Evolutionary conservation across 768 basidiomycete species (phyloP).

Genomic region (Calocybe indica): DNA sequence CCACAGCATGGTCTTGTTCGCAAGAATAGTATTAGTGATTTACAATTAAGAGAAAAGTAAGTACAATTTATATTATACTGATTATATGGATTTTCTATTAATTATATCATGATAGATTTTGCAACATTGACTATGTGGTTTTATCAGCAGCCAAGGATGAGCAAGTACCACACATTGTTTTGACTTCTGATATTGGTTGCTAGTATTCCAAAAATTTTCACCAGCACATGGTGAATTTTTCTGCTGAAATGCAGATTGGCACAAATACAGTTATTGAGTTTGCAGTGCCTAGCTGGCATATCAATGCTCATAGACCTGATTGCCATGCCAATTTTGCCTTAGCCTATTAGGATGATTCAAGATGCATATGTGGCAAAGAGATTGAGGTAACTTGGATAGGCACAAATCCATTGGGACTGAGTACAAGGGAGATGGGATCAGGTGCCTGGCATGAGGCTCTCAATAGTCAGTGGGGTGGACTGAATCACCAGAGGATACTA

Average conservation of each 20-base stretch:
- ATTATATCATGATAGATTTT: constrained; percentile 3
- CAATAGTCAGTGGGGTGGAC: constrained; percentile 31
- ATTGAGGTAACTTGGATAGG: constrained; percentile 30
- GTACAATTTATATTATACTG: background rate
- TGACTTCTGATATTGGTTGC: constrained; percentile 20
- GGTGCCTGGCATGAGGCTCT: constrained; percentile 24
- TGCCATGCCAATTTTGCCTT: constrained; percentile 26
- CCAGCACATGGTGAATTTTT: constrained; percentile 5
- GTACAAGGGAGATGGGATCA: constrained; percentile 30
- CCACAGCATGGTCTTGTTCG: constrained; percentile 12
- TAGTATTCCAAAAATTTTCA: constrained; percentile 14
- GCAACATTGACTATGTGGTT: constrained; percentile 10
- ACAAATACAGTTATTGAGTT: constrained; percentile 2
- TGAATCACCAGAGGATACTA: constrained; percentile 23
- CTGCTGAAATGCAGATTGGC: constrained; percentile 1
- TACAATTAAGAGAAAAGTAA: constrained; percentile 15
- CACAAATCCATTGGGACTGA: constrained; percentile 21
- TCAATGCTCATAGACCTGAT: constrained; percentile 20
- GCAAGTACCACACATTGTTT: background rate
- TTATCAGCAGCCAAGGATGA: background rate
- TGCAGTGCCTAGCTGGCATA: constrained; percentile 32
- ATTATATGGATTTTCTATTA: background rate
- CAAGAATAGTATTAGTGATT: constrained; percentile 12
- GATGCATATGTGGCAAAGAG: constrained; percentile 22
- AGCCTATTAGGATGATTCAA: constrained; percentile 18